A percentile compares a stretch with the other conserved stretches of the same genome.
phyloP scores from a whole-genome alignment of 208 protist genomes.

The Crithidia sp. region DNA sequence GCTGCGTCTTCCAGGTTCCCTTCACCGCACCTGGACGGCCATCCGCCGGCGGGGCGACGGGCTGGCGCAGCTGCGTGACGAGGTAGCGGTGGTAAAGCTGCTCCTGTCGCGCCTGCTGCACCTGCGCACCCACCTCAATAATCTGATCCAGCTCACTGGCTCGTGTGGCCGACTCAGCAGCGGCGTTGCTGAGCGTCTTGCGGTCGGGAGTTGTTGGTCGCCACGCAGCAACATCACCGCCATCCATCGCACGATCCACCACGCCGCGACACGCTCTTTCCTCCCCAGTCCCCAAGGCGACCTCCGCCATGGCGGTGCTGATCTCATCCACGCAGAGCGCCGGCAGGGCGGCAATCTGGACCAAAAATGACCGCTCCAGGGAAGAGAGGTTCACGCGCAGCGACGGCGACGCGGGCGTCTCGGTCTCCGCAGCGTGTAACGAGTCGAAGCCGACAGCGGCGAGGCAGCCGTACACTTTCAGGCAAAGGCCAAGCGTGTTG shows the following conservation, averaged over 20 bases:
- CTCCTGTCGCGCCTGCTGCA: constrained; percentile 36
- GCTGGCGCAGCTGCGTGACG: constrained; percentile 54
- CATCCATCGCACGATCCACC: not conserved
- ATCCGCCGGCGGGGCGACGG: constrained; percentile 29
- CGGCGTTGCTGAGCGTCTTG: constrained; percentile 37
- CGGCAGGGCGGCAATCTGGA: constrained; percentile 69
- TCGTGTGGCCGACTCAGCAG: constrained; percentile 39
- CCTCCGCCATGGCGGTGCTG: constrained; percentile 69
- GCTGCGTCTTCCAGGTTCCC: constrained; percentile 36
- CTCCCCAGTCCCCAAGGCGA: constrained; percentile 33
- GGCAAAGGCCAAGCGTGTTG: constrained; percentile 46
- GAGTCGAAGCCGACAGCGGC: constrained; percentile 50
- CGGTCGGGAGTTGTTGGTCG: constrained; percentile 60
- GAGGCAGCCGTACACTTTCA: constrained; percentile 76
- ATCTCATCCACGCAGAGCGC: constrained; percentile 79
- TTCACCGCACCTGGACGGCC: constrained; percentile 28
- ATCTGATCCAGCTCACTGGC: constrained; percentile 54
- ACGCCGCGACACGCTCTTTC: not conserved
- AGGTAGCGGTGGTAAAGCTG: constrained; percentile 65
- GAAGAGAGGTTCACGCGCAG: constrained; percentile 44
- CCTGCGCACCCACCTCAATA: constrained; percentile 40
- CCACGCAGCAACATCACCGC: constrained; percentile 13
- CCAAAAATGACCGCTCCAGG: constrained; percentile 61
- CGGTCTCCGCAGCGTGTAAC: constrained; percentile 23
- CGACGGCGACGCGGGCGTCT: constrained; percentile 14